Conservation (phyloP, 257 asterid genomes). For the Nicotiana noctiflora region DNA sequence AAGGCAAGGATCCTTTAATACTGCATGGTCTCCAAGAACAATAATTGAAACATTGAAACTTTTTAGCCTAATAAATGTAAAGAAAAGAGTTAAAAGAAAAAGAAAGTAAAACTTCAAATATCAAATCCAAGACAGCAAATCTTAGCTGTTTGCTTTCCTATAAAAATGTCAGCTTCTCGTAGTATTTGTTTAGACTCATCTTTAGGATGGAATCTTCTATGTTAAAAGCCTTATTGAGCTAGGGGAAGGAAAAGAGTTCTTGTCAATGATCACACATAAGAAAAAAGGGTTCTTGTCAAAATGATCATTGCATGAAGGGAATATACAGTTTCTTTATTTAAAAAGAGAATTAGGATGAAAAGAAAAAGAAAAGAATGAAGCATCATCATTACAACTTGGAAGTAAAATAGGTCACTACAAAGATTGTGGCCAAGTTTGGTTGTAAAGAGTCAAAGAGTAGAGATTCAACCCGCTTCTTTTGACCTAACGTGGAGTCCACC, state of each 20-base stretch:
- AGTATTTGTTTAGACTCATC: slow-evolving; percentile 44
- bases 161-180: slow-evolving; percentile 31
- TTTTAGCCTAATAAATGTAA: slow-evolving; percentile 16
- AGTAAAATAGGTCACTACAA: slow-evolving; percentile 25
- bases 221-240: slow-evolving; percentile 16
- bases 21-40: slow-evolving; percentile 86
- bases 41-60: slow-evolving; percentile 56
- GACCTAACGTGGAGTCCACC: slow-evolving; percentile 24
- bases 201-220: slow-evolving; percentile 53
- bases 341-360: slow-evolving; percentile 8
- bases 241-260: slow-evolving; percentile 11
- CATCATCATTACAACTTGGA: slow-evolving; percentile 39
- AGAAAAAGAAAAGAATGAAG: slow-evolving; percentile 13
- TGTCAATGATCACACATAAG: slow-evolving; percentile 9
- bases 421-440: slow-evolving; percentile 20
- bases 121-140: slow-evolving; percentile 47
- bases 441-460: slow-evolving; percentile 19
- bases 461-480: slow-evolving; percentile 15
- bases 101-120: neutral
- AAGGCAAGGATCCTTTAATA: slow-evolving; percentile 22
- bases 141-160: slow-evolving; percentile 47
- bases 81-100: neutral
- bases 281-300: slow-evolving; percentile 18
- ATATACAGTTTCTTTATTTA: slow-evolving; percentile 9
- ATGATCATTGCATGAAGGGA: slow-evolving; percentile 19